Evolutionary conservation across 2,329 filamentous ascomycete genomes (phyloP).

Genomic region (Ophiocordyceps camponoti-leonardi): DNA sequence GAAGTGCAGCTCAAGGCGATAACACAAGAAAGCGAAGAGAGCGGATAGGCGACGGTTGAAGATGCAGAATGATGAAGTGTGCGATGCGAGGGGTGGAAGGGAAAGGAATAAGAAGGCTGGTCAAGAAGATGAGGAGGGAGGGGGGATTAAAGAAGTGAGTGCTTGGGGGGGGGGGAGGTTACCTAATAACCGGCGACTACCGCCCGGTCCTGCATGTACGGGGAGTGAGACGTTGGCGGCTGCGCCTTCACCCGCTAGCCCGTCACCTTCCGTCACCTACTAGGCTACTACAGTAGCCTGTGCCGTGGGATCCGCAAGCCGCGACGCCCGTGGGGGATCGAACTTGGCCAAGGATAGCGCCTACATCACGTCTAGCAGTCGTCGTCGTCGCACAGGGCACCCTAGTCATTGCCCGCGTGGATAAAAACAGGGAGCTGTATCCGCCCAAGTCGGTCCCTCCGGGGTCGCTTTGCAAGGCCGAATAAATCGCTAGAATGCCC

Average conservation of each 20-base stretch:
- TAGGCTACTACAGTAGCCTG: not conserved
- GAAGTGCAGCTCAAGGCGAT: not conserved
- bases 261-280: not conserved
- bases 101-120: not conserved
- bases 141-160: not conserved
- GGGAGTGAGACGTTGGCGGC: not conserved
- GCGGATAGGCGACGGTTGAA: not conserved
- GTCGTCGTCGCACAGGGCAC: no score
- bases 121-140: not conserved
- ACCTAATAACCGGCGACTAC: not conserved
- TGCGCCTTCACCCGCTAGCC: not conserved
- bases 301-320: not conserved
- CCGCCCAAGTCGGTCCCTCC: no score
- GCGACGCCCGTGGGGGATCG: not conserved
- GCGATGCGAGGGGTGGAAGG: no score
- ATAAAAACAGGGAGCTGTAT: no score
- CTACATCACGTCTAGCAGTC: no score
- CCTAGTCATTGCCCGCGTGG: no score
- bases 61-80: no score
- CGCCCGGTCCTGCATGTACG: not conserved
- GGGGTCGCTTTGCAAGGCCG: no score
- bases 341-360: not conserved
- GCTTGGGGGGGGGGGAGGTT: not conserved
- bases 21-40: not conserved
- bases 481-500: no score